Percentiles rank a stretch among this genome's conserved stretches.
These are phyloP conservation scores for Phytophthora pini DNA, from an alignment of 352 stramenopile genomes.

Conservation along the genomic window DNA sequence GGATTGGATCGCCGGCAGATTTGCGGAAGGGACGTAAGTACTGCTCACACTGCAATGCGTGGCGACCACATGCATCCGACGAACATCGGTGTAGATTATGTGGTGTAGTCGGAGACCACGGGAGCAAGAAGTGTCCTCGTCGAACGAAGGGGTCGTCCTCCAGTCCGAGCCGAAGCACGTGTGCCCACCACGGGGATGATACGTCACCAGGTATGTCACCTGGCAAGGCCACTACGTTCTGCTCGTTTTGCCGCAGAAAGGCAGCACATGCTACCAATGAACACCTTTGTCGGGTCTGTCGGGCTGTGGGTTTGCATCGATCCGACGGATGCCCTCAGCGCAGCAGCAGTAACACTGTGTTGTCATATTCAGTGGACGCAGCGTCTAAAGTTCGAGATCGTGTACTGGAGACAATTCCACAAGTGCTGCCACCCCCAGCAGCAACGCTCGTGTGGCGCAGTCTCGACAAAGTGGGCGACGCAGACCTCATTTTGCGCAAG, in stretches of 20 bases:
- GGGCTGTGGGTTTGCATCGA: conserved; percentile 56
- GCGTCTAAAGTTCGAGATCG: conserved; percentile 69
- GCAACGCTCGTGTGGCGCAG: conserved; percentile 61
- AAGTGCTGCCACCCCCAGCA: conserved; percentile 57
- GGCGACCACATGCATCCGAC: conserved; percentile 58
- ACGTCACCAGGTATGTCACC: conserved; percentile 26
- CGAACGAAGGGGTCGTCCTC: conserved; percentile 9
- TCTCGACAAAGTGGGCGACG: conserved; percentile 79
- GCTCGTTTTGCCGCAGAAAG: conserved; percentile 70
- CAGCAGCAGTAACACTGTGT: conserved; percentile 44
- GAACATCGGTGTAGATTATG: conserved; percentile 78
- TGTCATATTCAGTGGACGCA: conserved; percentile 74
- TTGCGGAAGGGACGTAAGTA: conserved; percentile 50
- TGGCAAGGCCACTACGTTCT: conserved; percentile 37
- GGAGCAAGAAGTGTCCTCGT: conserved; percentile 67
- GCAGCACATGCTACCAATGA: conserved; percentile 57
- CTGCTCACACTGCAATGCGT: conserved; percentile 66
- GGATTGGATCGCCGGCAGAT: conserved; percentile 56
- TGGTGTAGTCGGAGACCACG: conserved; percentile 60
- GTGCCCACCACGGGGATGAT: conserved; percentile 28
- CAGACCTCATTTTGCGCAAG: conserved; percentile 71
- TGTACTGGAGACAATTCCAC: conserved; percentile 62
- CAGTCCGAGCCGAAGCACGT: conserved; percentile 12
- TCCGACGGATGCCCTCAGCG: conserved; percentile 63
- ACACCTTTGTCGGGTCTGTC: conserved; percentile 70